A percentile compares a stretch with the other conserved stretches of the same genome.
phyloP scores from a whole-genome alignment of 345 rosid species.

The Eutrema heterophyllum region DNA sequence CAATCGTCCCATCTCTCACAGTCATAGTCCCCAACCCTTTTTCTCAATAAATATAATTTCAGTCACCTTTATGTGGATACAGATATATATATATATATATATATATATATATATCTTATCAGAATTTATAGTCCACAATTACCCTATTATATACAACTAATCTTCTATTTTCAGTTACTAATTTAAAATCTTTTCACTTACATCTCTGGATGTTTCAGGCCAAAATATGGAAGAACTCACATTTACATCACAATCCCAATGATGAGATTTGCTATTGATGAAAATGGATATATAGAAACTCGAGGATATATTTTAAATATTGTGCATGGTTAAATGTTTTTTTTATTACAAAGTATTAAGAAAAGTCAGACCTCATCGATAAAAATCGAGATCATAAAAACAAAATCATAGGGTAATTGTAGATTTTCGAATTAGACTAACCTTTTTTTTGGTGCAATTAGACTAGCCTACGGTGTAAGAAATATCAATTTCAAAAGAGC shows the following conservation, averaged over 20 bases:
- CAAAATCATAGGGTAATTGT: neutral
- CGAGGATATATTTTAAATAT: neutral
- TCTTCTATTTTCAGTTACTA: neutral
- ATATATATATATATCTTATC: slow-evolving; percentile 8
- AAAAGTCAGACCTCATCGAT: neutral
- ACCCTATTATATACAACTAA: neutral
- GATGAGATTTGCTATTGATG: neutral
- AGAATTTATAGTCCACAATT: slow-evolving; percentile 2
- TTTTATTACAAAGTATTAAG: neutral
- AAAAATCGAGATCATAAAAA: neutral
- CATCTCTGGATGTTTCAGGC: neutral
- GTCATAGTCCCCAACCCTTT: slow-evolving; percentile 18
- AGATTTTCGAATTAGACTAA: neutral
- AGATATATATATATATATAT: slow-evolving; percentile 4
- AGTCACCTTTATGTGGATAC: slow-evolving; percentile 18
- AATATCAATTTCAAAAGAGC: neutral
- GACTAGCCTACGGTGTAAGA: neutral
- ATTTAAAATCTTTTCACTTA: neutral
- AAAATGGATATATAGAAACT: neutral
- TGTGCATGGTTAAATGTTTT: neutral
- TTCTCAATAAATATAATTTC: slow-evolving; percentile 3
- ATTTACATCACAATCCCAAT: neutral
- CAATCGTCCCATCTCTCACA: slow-evolving; percentile 72
- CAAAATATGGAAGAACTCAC: neutral
- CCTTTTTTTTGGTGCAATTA: neutral